Evolutionary conservation across 441 rosid species (phyloP).

Genomic region (Pelargonium cotyledonis): DNA sequence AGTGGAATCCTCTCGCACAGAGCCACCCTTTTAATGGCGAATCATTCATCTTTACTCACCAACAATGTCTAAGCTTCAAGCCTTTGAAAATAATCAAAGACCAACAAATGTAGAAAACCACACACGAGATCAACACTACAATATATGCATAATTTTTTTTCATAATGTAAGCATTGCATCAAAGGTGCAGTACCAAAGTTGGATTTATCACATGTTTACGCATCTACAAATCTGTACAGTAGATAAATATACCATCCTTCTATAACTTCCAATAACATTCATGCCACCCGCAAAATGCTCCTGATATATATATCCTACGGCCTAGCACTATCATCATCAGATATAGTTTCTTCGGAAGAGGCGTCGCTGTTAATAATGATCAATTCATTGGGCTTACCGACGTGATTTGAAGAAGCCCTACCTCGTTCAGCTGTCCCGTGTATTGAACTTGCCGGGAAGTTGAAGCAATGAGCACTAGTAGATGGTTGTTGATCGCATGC

Average conservation of each 20-base stretch:
- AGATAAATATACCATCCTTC: not conserved
- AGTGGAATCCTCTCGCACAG: too few relatives aligned
- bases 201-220: not conserved
- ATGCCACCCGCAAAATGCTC: not conserved
- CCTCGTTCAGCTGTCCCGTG: constrained; percentile 14
- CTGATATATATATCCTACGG: constrained; percentile 9
- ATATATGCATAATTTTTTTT: too few relatives aligned
- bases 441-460: constrained; percentile 13
- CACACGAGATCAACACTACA: not conserved
- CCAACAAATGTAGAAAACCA: not conserved
- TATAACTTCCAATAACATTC: not conserved
- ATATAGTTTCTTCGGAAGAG: constrained; percentile 50
- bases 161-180: not conserved
- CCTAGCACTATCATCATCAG: constrained; percentile 31
- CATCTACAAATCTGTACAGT: constrained; percentile 7
- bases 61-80: too few relatives aligned
- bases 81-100: not conserved
- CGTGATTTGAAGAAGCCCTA: constrained; percentile 8
- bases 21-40: too few relatives aligned
- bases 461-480: constrained; percentile 11
- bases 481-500: constrained; percentile 13
- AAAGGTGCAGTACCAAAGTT: not conserved
- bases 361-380: constrained; percentile 37
- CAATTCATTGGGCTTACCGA: constrained; percentile 23
- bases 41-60: too few relatives aligned